phyloP scores from a whole-genome alignment of 768 basidiomycete species.

The Russula griseocarnosa region DNA sequence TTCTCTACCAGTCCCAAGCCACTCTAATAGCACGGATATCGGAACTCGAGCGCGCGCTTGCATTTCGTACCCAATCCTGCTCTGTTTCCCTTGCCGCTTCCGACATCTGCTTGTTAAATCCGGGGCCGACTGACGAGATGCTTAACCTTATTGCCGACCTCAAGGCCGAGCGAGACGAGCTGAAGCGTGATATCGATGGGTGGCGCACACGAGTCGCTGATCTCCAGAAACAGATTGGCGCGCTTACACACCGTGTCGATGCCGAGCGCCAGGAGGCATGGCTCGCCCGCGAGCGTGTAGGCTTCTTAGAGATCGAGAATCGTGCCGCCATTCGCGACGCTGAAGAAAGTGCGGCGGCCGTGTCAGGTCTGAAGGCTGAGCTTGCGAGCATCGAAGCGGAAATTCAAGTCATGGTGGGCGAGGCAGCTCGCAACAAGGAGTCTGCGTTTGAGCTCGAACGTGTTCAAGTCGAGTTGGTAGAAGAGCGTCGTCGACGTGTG shows the following conservation, averaged over 20 bases:
- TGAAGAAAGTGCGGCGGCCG: constrained; percentile 31
- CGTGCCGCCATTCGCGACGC: constrained; percentile 46
- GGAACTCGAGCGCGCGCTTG: constrained; percentile 70
- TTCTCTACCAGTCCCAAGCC: constrained; percentile 81
- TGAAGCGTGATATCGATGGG: constrained; percentile 82
- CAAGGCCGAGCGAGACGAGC: constrained; percentile 84
- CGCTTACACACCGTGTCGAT: constrained; percentile 67
- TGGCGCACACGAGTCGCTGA: constrained; percentile 77
- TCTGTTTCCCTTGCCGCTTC: constrained; percentile 49
- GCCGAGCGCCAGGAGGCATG: constrained; percentile 78
- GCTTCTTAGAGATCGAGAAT: constrained; percentile 66
- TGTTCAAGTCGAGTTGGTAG: constrained; percentile 36
- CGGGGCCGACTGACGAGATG: constrained; percentile 73
- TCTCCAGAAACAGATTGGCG: constrained; percentile 63
- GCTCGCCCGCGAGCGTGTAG: constrained; percentile 71
- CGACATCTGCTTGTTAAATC: constrained; percentile 37
- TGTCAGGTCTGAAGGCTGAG: constrained; percentile 31
- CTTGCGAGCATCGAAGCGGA: constrained; percentile 37
- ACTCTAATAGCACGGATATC: constrained; percentile 77
- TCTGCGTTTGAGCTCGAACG: constrained; percentile 30
- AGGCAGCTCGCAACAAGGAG: constrained; percentile 27
- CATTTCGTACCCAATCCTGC: constrained; percentile 41
- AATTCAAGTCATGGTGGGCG: constrained; percentile 38
- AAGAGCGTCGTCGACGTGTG: constrained; percentile 41
- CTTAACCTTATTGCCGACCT: constrained; percentile 68